Conservation (phyloP, 2,329 filamentous ascomycete genomes). For the Stemphylium vesicarium region DNA sequence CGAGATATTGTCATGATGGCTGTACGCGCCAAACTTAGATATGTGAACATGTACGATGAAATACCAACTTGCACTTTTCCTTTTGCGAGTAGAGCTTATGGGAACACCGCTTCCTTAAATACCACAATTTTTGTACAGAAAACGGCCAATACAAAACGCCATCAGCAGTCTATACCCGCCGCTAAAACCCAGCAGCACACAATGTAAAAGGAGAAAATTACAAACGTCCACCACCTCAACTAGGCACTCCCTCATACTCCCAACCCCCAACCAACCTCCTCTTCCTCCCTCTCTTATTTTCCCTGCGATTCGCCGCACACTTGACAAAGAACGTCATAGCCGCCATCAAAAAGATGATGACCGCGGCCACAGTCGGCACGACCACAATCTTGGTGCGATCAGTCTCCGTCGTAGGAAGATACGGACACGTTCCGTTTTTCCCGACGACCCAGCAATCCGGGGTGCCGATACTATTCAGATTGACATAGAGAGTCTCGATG, state of each 20-base stretch:
- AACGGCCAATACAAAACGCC: too few species aligned
- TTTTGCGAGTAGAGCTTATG: too few species aligned
- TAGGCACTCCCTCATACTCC: slow-evolving; percentile 73
- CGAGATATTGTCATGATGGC: too few species aligned
- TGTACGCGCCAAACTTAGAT: too few species aligned
- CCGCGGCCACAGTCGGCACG: slow-evolving; percentile 66
- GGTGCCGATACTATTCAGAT: slow-evolving; percentile 66
- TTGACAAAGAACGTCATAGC: slow-evolving; percentile 68
- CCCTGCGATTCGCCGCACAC: slow-evolving; percentile 66
- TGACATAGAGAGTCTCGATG: slow-evolving; percentile 57
- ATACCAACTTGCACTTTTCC: too few species aligned
- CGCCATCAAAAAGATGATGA: slow-evolving; percentile 67
- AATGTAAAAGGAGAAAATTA: too few species aligned
- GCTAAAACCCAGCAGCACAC: too few species aligned
- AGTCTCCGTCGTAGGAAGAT: slow-evolving; percentile 53
- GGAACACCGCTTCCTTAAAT: too few species aligned
- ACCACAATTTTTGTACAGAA: too few species aligned
- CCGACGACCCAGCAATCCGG: slow-evolving; percentile 66
- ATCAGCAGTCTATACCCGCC: too few species aligned
- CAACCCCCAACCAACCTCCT: slow-evolving; percentile 59
- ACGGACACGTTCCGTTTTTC: slow-evolving; percentile 64
- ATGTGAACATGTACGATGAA: too few species aligned
- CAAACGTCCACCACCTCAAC: slow-evolving; percentile 16
- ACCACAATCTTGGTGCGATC: slow-evolving; percentile 59
- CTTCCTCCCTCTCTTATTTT: slow-evolving; percentile 58